phyloP scores from a whole-genome alignment of 257 asterid genomes.

The Nicotiana noctiflora region DNA sequence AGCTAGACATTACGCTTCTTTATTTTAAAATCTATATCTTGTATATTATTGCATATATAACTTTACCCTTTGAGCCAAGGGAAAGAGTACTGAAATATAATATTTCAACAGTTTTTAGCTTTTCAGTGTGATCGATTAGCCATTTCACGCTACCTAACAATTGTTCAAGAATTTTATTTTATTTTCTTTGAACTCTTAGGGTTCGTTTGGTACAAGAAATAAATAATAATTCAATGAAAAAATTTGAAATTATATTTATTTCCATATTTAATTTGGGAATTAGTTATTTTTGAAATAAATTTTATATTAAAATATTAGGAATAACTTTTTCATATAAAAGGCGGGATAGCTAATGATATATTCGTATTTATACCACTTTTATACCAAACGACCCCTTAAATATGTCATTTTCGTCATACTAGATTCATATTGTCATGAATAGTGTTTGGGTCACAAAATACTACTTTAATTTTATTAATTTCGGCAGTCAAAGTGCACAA shows the following conservation, averaged over 20 bases:
- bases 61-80: background rate
- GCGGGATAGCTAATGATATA: too few relatives aligned
- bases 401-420: background rate
- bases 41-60: background rate
- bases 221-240: too few relatives aligned
- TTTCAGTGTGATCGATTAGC: background rate
- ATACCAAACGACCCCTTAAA: background rate
- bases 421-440: background rate
- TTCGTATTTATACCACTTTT: too few relatives aligned
- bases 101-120: slow-evolving; percentile 2
- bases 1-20: background rate
- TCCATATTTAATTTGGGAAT: too few relatives aligned
- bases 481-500: background rate
- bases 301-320: too few relatives aligned
- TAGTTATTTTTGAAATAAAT: too few relatives aligned
- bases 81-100: background rate
- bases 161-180: background rate
- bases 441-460: background rate
- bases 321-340: too few relatives aligned
- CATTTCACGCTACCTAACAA: background rate
- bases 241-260: too few relatives aligned
- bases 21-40: background rate
- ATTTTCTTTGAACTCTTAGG: background rate
- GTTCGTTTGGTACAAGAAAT: too few relatives aligned
- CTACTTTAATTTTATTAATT: background rate